Conservation (phyloP, 1,284 basidiomycete species). For the Polyporus tsugae region DNA sequence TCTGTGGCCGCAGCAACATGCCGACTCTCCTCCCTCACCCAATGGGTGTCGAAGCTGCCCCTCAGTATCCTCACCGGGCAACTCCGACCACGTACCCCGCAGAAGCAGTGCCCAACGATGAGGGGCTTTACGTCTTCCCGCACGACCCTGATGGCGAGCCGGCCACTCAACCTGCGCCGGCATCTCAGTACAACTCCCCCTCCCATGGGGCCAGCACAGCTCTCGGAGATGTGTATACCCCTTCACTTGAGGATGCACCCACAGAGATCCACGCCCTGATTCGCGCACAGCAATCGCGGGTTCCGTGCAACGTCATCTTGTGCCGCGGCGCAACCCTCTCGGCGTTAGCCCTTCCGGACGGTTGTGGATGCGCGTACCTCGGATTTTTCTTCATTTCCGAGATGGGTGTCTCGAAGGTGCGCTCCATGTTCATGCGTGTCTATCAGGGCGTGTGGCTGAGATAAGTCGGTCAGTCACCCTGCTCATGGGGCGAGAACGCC, state of each 20-base stretch:
- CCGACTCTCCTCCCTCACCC: background rate
- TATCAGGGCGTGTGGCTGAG: background rate
- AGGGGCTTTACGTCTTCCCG: slow-evolving; percentile 5
- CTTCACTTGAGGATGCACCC: slow-evolving; percentile 12
- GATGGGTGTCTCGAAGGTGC: slow-evolving; percentile 14
- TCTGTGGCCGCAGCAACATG: background rate
- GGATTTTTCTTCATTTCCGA: slow-evolving; percentile 32
- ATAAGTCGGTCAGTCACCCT: background rate
- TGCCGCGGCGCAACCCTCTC: slow-evolving; percentile 26
- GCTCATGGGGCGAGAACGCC: background rate
- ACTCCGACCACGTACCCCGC: background rate
- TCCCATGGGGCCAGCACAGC: background rate
- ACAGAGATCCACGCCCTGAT: slow-evolving; percentile 30
- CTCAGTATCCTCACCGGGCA: slow-evolving; percentile 4
- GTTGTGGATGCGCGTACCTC: slow-evolving; percentile 31
- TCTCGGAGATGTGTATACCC: background rate
- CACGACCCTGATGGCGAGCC: background rate
- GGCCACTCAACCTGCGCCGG: background rate
- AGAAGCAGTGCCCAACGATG: background rate
- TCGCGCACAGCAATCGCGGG: background rate
- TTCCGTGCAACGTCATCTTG: slow-evolving; percentile 30
- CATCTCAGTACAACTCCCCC: background rate
- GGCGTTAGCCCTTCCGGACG: slow-evolving; percentile 24
- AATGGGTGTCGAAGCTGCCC: background rate
- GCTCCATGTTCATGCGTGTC: background rate